Percentiles rank a stretch among this genome's conserved stretches.
These are phyloP conservation scores for Zoysia pacifica DNA, from an alignment of 176 grass and related monocot species.

Conservation along the genomic window DNA sequence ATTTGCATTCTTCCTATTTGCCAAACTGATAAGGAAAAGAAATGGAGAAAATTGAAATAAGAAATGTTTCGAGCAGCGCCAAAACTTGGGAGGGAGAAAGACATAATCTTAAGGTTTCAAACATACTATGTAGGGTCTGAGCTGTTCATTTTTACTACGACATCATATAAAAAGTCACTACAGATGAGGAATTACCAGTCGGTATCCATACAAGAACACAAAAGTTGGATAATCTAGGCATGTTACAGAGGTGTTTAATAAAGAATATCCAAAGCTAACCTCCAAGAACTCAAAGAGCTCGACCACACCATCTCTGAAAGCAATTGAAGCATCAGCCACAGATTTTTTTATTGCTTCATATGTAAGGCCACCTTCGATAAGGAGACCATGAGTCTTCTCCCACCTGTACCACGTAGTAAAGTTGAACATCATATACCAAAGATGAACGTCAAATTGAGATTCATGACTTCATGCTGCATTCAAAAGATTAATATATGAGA, in stretches of 20 bases:
- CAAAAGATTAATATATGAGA: not conserved
- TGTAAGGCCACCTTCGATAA: constrained; percentile 91
- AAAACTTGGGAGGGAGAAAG: not conserved
- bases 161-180: not conserved
- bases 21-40: not conserved
- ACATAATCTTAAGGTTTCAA: not conserved
- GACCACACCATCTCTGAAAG: constrained; percentile 85
- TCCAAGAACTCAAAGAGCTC: constrained; percentile 91
- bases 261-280: constrained; percentile 43
- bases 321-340: constrained; percentile 75
- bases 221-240: not conserved
- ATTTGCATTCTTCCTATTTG: constrained; percentile 1
- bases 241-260: not conserved
- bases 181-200: not conserved
- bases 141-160: not conserved
- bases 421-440: constrained; percentile 1
- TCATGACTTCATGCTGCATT: constrained; percentile 25
- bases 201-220: not conserved
- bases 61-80: not conserved
- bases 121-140: not conserved
- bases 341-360: constrained; percentile 78
- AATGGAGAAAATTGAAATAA: not conserved
- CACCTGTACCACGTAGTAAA: constrained; percentile 58
- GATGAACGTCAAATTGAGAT: constrained; percentile 25
- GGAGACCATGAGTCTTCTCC: constrained; percentile 83